phyloP scores from a whole-genome alignment of 2,329 filamentous ascomycete genomes.

The Alternaria solani region DNA sequence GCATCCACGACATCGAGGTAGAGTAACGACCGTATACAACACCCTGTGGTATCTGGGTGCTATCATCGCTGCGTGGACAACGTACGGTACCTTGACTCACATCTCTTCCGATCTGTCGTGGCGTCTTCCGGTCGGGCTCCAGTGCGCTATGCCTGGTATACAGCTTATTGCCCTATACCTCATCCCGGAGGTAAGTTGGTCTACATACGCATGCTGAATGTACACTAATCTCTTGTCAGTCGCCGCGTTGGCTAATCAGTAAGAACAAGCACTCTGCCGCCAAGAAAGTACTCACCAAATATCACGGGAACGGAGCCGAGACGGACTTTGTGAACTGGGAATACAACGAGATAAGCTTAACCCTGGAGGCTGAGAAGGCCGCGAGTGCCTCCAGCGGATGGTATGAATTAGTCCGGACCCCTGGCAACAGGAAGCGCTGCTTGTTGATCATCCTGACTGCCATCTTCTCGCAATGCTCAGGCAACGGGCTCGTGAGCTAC shows the following conservation, averaged over 20 bases:
- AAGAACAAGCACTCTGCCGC: constrained; percentile 17
- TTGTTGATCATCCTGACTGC: constrained; percentile 23
- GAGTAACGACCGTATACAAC: constrained; percentile 64
- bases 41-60: constrained; percentile 44
- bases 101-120: background rate
- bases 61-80: constrained; percentile 31
- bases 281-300: constrained; percentile 19
- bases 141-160: background rate
- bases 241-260: constrained; percentile 33
- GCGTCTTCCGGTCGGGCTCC: constrained; percentile 59
- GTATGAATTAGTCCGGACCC: constrained; percentile 21
- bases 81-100: constrained; percentile 20
- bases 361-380: constrained; percentile 16
- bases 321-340: constrained; percentile 26
- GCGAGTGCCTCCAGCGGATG: constrained; percentile 16
- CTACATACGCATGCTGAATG: constrained; percentile 58
- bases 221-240: constrained; percentile 70
- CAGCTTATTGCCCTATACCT: background rate
- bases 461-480: constrained; percentile 25
- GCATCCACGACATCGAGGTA: constrained; percentile 66
- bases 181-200: background rate
- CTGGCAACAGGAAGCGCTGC: constrained; percentile 27
- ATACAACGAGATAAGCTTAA: constrained; percentile 22
- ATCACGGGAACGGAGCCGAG: constrained; percentile 23
- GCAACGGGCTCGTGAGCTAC: constrained; percentile 25